Conservation (phyloP, 2,329 filamentous ascomycete species). For the Paraphoma sp. region DNA sequence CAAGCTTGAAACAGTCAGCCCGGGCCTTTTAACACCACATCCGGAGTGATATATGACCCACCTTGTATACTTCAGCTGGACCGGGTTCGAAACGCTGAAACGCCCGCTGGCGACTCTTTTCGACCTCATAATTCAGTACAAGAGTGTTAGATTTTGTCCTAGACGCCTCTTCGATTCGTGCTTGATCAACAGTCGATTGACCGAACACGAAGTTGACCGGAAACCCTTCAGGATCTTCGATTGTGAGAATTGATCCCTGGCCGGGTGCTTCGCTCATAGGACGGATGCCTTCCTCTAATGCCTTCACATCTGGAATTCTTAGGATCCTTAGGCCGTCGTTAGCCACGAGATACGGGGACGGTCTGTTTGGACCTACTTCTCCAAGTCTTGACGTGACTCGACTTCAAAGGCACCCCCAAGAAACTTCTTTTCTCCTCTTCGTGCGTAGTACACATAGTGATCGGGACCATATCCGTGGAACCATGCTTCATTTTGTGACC, state of each 20-base stretch:
- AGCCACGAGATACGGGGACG: too few species aligned
- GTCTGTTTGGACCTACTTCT: too few species aligned
- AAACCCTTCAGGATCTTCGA: constrained; percentile 58
- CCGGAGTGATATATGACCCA: too few species aligned
- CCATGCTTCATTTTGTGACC: constrained; percentile 53
- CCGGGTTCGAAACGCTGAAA: constrained; percentile 61
- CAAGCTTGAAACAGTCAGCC: too few species aligned
- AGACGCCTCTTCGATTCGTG: constrained; percentile 49
- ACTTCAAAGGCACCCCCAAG: constrained; percentile 66
- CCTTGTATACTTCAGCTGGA: constrained; percentile 57
- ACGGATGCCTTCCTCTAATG: constrained; percentile 53
- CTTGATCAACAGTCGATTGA: too few species aligned
- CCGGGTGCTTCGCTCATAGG: constrained; percentile 60
- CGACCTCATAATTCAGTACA: constrained; percentile 49
- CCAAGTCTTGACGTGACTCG: too few species aligned
- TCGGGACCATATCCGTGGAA: constrained; percentile 68
- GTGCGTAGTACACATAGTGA: constrained; percentile 65
- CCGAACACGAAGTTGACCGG: constrained; percentile 65
- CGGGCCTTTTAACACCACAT: too few species aligned
- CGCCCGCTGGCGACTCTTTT: constrained; percentile 56
- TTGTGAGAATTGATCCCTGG: constrained; percentile 58
- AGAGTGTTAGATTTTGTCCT: constrained; percentile 58
- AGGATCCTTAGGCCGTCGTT: too few species aligned
- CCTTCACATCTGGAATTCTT: constrained; percentile 59
- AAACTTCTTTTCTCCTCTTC: constrained; percentile 59